Conservation (phyloP, 495 filamentous ascomycete species). For the Penicillium canariense region DNA sequence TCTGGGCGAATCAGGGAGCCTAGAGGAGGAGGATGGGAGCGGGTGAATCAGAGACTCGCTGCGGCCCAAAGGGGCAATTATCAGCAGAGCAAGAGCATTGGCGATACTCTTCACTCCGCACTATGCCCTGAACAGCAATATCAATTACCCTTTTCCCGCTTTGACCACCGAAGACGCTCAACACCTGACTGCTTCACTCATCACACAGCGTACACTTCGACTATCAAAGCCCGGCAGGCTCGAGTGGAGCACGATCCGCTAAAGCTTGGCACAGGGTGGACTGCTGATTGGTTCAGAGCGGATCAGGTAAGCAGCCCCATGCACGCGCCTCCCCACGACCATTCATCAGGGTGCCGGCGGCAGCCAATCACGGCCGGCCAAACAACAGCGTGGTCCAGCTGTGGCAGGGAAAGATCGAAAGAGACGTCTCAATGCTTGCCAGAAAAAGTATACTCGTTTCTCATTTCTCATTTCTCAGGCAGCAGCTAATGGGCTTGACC, state of each 20-base stretch:
- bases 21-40: background rate
- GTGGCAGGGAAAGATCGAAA: too few relatives aligned
- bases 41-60: constrained; percentile 1
- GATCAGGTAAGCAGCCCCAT: background rate
- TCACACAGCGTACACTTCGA: too few relatives aligned
- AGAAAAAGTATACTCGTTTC: background rate
- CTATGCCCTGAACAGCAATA: background rate
- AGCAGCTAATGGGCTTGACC: background rate
- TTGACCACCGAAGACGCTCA: too few relatives aligned
- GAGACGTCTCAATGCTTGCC: too few relatives aligned
- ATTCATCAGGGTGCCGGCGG: background rate
- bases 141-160: too few relatives aligned
- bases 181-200: too few relatives aligned
- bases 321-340: background rate
- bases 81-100: background rate
- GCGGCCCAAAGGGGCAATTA: background rate
- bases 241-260: too few relatives aligned
- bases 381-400: background rate
- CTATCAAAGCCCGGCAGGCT: background rate
- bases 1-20: background rate
- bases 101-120: background rate
- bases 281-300: constrained; percentile 2
- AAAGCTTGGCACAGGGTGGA: constrained; percentile 18
- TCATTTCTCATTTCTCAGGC: background rate
- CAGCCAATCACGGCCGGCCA: background rate